Conservation (phyloP, 345 rosid genomes). For the Gossypioides kirkii region DNA sequence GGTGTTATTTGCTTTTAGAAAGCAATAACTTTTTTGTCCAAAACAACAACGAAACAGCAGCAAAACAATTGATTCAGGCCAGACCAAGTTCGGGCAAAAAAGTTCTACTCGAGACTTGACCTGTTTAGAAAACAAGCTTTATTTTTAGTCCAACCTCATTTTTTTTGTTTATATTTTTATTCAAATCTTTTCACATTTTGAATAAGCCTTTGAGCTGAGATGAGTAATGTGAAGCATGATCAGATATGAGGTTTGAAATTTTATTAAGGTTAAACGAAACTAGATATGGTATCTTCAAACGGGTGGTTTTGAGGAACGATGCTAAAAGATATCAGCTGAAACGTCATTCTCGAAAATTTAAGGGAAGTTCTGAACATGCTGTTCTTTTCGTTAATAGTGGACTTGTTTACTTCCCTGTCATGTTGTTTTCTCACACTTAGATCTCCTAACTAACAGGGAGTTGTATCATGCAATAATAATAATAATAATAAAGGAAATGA, state of each 20-base stretch:
- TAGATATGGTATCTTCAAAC: background rate
- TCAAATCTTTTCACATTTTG: too few relatives aligned
- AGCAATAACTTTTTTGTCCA: too few relatives aligned
- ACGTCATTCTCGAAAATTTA: background rate
- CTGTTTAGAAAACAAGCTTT: too few relatives aligned
- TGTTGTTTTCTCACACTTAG: too few relatives aligned
- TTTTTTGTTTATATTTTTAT: fast-evolving
- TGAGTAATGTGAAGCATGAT: too few relatives aligned
- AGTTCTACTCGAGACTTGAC: too few relatives aligned
- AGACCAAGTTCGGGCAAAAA: too few relatives aligned
- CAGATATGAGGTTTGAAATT: background rate
- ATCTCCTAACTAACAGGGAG: background rate
- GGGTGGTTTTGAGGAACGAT: background rate
- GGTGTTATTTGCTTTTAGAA: too few relatives aligned
- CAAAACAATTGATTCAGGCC: fast-evolving
- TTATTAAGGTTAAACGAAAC: background rate
- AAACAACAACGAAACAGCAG: too few relatives aligned
- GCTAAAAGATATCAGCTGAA: background rate
- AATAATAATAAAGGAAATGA: background rate
- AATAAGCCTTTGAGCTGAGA: fast-evolving
- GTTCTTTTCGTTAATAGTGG: background rate
- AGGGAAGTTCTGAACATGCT: background rate
- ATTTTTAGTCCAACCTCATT: too few relatives aligned
- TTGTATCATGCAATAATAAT: background rate
- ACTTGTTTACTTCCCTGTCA: too few relatives aligned